These are phyloP conservation scores for Elongisporangium undulatum DNA, from an alignment of 352 stramenopile species.

Conservation along the genomic window DNA sequence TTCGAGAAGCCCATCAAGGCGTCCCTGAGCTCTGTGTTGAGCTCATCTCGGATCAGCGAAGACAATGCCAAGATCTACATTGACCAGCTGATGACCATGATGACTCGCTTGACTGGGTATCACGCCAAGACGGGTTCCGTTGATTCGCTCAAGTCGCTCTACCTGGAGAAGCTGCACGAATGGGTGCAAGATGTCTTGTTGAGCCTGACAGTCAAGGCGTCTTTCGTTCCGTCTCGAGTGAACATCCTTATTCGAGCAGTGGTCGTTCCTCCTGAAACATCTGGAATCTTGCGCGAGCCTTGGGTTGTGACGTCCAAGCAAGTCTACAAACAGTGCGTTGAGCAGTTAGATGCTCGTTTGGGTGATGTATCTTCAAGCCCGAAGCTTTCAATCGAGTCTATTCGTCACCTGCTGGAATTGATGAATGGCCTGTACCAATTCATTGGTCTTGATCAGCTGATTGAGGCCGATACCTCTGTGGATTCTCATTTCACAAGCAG, in stretches of 20 bases:
- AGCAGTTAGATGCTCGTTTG: slow-evolving; percentile 23
- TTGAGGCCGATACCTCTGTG: slow-evolving; percentile 10
- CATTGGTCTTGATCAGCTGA: slow-evolving; percentile 17
- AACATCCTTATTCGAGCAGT: slow-evolving; percentile 20
- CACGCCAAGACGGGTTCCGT: slow-evolving; percentile 14
- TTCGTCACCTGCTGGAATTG: slow-evolving; percentile 28
- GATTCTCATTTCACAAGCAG: slow-evolving; percentile 44
- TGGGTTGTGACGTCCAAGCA: slow-evolving; percentile 30
- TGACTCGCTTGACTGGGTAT: slow-evolving; percentile 24
- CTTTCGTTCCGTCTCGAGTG: slow-evolving; percentile 29
- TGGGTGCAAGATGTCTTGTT: slow-evolving; percentile 35
- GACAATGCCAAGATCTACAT: slow-evolving; percentile 31
- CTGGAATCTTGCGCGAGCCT: slow-evolving; percentile 10
- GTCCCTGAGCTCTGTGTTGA: slow-evolving; percentile 34
- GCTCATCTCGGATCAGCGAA: slow-evolving; percentile 27
- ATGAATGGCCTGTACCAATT: slow-evolving; percentile 40
- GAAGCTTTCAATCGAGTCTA: slow-evolving; percentile 13
- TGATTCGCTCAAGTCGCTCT: slow-evolving; percentile 22
- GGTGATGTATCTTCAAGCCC: slow-evolving; percentile 5
- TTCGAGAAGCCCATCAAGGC: slow-evolving; percentile 61
- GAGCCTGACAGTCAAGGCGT: slow-evolving; percentile 19
- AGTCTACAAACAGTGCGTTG: slow-evolving; percentile 26
- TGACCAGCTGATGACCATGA: slow-evolving; percentile 42
- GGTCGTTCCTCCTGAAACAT: slow-evolving; percentile 2
- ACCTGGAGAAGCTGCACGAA: slow-evolving; percentile 23